phyloP scores from a whole-genome alignment of 1,284 basidiomycete species.

The Irpex sp. region DNA sequence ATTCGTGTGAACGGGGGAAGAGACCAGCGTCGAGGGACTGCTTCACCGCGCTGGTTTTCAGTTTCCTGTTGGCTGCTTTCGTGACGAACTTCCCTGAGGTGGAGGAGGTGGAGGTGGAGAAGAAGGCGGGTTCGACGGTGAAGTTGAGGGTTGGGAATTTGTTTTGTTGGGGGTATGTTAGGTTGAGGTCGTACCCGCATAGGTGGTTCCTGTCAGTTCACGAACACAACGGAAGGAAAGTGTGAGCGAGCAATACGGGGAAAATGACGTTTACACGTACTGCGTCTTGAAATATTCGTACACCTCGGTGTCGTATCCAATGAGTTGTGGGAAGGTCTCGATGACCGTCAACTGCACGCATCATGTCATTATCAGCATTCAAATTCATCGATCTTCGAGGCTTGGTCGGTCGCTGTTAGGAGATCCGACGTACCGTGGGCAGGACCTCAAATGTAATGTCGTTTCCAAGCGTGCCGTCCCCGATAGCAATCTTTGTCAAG shows the following conservation, averaged over 20 bases:
- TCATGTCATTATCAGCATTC: too few species aligned
- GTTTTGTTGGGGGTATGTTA: conserved; percentile 63
- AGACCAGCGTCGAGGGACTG: neutral
- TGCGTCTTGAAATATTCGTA: conserved; percentile 66
- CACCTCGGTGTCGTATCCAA: conserved; percentile 46
- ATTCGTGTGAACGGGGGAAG: neutral
- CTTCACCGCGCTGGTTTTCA: neutral
- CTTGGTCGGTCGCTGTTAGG: neutral
- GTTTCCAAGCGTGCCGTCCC: conserved; percentile 53
- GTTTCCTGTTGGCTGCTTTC: neutral
- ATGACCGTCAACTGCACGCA: conserved; percentile 10
- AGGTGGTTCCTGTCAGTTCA: conserved; percentile 6
- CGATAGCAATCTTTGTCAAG: conserved; percentile 60
- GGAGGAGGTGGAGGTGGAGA: neutral
- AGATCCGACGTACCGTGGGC: conserved; percentile 47
- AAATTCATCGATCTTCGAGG: too few species aligned
- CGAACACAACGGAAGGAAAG: neutral
- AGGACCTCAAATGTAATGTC: conserved; percentile 43
- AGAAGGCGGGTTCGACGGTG: neutral
- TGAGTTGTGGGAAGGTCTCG: conserved; percentile 16
- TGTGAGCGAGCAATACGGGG: neutral
- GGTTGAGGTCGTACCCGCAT: conserved; percentile 55
- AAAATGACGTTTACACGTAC: conserved; percentile 34
- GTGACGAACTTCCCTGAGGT: neutral
- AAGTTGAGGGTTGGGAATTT: conserved; percentile 36